Base-by-base conservation (phyloP, 2,329 filamentous ascomycete species). In the Helotiales sp. region DNA sequence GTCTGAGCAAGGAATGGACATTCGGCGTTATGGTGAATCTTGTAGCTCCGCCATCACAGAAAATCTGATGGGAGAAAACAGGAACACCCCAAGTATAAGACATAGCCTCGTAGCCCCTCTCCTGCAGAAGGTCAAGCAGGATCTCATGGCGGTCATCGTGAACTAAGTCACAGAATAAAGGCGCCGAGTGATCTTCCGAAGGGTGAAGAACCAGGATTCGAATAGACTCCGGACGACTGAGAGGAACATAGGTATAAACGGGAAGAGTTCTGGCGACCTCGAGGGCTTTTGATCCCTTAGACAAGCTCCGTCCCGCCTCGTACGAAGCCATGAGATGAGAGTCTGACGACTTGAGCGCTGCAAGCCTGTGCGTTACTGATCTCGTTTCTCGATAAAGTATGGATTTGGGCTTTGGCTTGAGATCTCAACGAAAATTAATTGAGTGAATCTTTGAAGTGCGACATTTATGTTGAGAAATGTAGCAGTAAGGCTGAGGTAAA, bases 21-120 rank as follows among this genome's bases (percentile, higher is more conserved):
- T n/a, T 30, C 11, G n/a, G 45, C 7, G 45, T 47, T n/a, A 55
- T 30, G 4, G 50, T 13, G 11, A 30, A 2, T 15, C n/a, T 20
- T 26, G 26, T 26, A 20, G 6, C 32, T 30, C 22, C 50, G 11
- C n/a, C 24, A 30, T 17, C 24, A 30, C 26, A 30, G 50, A 34
- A 4, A 8, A 55, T 34, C 26, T 30, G 24, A 22, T 24, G 50
- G 7, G 26, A 34, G 13, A 30, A 34, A n/a, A 30, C 32, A 28
- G 30, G 26, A n/a, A 32, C 30, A 17, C 52, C 52, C 52, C 52
- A 55, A 5, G 52, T 55, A 55, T 55, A 55, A 22, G 52, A 55
- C 0, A 55, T 17, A 34, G 52, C 52, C 24, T 55, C 52, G 24
- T 34, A 55, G 7, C 45, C 20, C 8, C 20, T 49, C 20, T 49